Evolutionary conservation across 2,329 filamentous ascomycete genomes (phyloP).

Genomic region (Aspergillus felis): DNA sequence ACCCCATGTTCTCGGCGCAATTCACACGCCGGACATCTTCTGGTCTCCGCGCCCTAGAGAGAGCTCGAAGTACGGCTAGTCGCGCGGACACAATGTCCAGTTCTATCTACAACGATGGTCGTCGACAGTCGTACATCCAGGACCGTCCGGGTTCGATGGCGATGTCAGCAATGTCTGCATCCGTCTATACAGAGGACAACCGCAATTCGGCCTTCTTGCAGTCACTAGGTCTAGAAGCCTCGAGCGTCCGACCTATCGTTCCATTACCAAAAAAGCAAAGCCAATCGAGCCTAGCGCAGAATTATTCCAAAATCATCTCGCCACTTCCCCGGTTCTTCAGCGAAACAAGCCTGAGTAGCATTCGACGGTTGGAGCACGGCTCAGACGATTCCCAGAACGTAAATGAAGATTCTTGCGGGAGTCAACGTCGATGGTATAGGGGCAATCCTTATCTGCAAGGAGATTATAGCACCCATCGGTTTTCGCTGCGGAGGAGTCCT

Average conservation of each 20-base stretch:
- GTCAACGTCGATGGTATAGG: constrained; percentile 20
- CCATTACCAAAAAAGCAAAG: constrained; percentile 24
- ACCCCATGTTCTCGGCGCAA: constrained; percentile 36
- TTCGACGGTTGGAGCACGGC: constrained; percentile 21
- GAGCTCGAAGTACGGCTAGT: constrained; percentile 33
- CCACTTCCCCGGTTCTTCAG: constrained; percentile 37
- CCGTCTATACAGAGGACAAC: constrained; percentile 33
- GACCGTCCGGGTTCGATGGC: constrained; percentile 32
- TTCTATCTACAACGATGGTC: constrained; percentile 30
- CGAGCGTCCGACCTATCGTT: constrained; percentile 17
- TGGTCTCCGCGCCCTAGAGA: constrained; percentile 30
- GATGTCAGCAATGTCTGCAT: constrained; percentile 33
- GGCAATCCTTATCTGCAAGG: constrained; percentile 14
- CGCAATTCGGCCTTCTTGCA: constrained; percentile 29
- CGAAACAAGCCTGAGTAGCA: constrained; percentile 29
- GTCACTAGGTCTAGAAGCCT: constrained; percentile 24
- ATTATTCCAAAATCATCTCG: constrained; percentile 34
- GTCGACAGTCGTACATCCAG: constrained; percentile 23
- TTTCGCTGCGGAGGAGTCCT: constrained; percentile 12
- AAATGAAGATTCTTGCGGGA: constrained; percentile 15
- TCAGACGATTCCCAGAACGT: constrained; percentile 17
- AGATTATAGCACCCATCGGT: background rate
- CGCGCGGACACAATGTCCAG: constrained; percentile 33
- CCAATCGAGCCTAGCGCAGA: constrained; percentile 34
- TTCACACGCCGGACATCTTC: constrained; percentile 31